Evolutionary conservation across 2,329 filamentous ascomycete species (phyloP), one percentile per base, ranked within the genome.

Genomic region (Fusarium newnesense): DNA sequence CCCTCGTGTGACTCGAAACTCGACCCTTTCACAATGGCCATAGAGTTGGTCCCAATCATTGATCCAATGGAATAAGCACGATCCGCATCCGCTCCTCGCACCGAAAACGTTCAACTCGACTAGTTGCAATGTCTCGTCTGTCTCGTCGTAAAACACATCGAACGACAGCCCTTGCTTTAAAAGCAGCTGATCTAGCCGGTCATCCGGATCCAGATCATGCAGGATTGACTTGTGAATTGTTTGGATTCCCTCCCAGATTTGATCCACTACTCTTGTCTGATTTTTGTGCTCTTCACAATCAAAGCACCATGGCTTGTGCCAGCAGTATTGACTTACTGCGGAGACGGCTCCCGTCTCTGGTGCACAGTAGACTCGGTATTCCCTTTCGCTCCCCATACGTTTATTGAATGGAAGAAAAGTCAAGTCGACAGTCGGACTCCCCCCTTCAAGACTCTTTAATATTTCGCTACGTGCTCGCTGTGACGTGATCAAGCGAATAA

Each of bases 81-180:
- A 83, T 12, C 85, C 84, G 76, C 84, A 86, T 7, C 80, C 81
- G 28, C 82, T 84, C 69, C 82, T 78, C 4, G 80, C 81, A 1
- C 85, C 85, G 72, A 86, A 87, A 3, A 80, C 80, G 61, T 86
- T 86, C 40, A 86, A 75, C 73, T 87, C 83, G 19, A 87, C 79
- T n/a, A 86, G 73, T 75, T 71, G 66, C 4, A 70, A 47, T 19
- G n/a, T 40, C 32, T 43, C 63, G 1, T 58, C 60, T 7, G 75
- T 69, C 42, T 82, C 77, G 32, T 83, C 77, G 52, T 81, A 83
- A 21, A 81, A 77, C 21, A 85, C 75, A 69, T 87, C 84, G 66
- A 87, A 86, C 8, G 80, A 81, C 50, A 86, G 83, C 0, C 84
- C 84, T 63, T 85, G 81, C 28, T 76, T 63, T 26, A 81, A 60